A percentile compares a stretch with the other conserved stretches of the same genome.
phyloP scores from a whole-genome alignment of 2,329 filamentous ascomycete species.

The Trichoderma oligosporum region DNA sequence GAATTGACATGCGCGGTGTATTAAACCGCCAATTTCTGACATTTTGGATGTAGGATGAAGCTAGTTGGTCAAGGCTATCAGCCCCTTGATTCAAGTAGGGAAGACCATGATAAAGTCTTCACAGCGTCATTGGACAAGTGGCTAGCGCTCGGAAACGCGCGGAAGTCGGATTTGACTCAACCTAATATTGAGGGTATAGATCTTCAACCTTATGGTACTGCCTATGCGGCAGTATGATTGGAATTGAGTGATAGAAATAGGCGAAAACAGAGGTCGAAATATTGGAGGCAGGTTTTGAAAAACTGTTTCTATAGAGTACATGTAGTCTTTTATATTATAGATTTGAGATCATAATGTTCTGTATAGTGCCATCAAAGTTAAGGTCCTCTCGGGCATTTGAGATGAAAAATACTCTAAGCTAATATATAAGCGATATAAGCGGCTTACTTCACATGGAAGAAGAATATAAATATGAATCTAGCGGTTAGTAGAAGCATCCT shows the following conservation, averaged over 20 bases:
- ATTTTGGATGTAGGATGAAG: conserved; percentile 26
- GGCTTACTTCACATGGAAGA: background rate
- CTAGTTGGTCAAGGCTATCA: conserved; percentile 38
- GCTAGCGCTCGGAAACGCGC: conserved; percentile 32
- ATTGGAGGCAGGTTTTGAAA: too few relatives aligned
- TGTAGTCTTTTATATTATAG: too few relatives aligned
- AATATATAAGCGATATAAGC: too few relatives aligned
- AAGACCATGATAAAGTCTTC: conserved; percentile 32
- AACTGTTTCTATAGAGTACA: too few relatives aligned
- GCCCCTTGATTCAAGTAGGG: conserved; percentile 57
- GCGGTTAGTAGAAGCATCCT: background rate
- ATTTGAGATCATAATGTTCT: too few relatives aligned
- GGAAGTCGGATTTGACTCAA: too few relatives aligned
- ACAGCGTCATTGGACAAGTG: conserved; percentile 31
- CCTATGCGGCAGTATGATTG: conserved; percentile 20
- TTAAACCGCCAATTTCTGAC: background rate
- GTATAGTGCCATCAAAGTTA: too few relatives aligned
- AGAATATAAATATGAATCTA: background rate
- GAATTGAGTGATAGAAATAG: background rate
- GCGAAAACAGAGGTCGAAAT: too few relatives aligned
- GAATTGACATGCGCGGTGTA: too few relatives aligned
- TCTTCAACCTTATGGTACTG: conserved; percentile 33
- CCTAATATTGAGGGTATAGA: conserved; percentile 32
- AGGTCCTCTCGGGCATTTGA: too few relatives aligned
- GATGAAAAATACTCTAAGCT: too few relatives aligned